A percentile compares a stretch with the other conserved stretches of the same genome.
phyloP scores from a whole-genome alignment of 2,329 filamentous ascomycete species.

The Parafenestella ontariensis region DNA sequence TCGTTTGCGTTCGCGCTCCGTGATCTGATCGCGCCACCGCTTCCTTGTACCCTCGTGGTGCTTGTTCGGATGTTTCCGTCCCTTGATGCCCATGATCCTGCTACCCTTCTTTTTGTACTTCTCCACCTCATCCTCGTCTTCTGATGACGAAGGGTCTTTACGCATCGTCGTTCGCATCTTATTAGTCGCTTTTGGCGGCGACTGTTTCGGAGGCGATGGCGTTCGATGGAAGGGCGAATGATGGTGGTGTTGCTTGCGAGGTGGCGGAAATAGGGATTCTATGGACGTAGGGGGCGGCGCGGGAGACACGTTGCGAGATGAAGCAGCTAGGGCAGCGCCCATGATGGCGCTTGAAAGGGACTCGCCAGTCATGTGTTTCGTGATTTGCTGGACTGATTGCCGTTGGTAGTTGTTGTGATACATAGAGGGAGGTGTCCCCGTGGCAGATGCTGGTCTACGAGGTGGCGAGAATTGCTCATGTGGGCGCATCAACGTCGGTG shows the following conservation, averaged over 20 bases:
- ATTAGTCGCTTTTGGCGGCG: constrained; percentile 52
- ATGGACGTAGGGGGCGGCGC: constrained; percentile 36
- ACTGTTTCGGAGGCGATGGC: constrained; percentile 44
- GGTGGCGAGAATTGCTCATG: constrained; percentile 30
- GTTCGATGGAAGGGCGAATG: constrained; percentile 48
- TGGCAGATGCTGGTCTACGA: constrained; percentile 29
- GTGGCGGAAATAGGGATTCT: constrained; percentile 49
- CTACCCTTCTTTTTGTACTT: constrained; percentile 63
- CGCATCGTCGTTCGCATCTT: constrained; percentile 72
- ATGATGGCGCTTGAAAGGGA: constrained; percentile 77
- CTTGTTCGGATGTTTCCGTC: constrained; percentile 67
- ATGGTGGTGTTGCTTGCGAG: constrained; percentile 50
- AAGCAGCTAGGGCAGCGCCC: constrained; percentile 72
- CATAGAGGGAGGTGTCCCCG: constrained; percentile 29
- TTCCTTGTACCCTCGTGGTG: constrained; percentile 79
- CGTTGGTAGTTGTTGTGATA: constrained; percentile 51
- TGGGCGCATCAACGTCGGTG: constrained; percentile 29
- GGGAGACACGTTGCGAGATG: constrained; percentile 61
- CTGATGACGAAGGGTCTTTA: constrained; percentile 53
- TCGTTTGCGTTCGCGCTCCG: constrained; percentile 73
- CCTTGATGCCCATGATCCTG: constrained; percentile 58
- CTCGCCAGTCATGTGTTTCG: constrained; percentile 64
- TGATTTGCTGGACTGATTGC: constrained; percentile 46
- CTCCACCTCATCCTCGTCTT: constrained; percentile 62
- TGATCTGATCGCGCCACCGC: constrained; percentile 79